These are phyloP conservation scores for Kwoniella shivajii DNA, from an alignment of 1,284 basidiomycete species.

Conservation along the genomic window DNA sequence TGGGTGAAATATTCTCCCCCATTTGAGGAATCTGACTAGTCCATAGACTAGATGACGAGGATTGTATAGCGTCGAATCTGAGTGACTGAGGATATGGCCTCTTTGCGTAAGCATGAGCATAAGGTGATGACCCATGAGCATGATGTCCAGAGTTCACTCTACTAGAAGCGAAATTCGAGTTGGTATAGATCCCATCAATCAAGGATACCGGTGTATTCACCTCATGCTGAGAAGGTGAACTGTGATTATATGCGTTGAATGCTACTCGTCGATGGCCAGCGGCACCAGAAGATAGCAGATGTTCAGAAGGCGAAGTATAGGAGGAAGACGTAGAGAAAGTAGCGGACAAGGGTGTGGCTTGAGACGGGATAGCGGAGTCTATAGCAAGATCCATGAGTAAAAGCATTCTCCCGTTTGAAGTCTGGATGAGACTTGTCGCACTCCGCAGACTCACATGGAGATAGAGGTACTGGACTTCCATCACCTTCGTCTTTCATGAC, in stretches of 20 bases:
- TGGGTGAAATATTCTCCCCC: too few species aligned
- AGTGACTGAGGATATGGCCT: conserved; percentile 6
- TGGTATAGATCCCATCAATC: background rate
- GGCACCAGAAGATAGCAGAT: background rate
- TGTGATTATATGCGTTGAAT: background rate
- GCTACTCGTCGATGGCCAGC: background rate
- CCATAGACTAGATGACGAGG: conserved; percentile 4
- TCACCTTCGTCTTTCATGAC: conserved; percentile 13
- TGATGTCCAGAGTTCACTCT: background rate
- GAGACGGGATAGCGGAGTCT: conserved; percentile 5
- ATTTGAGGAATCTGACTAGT: background rate
- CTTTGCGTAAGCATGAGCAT: conserved; percentile 16
- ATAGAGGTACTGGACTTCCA: conserved; percentile 1
- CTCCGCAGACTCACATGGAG: background rate
- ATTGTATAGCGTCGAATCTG: conserved; percentile 2
- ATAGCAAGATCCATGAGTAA: background rate
- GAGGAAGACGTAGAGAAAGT: conserved; percentile 5
- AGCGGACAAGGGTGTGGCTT: conserved; percentile 14
- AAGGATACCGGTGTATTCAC: background rate
- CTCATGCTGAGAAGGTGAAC: conserved; percentile 2
- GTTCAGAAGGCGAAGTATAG: conserved; percentile 4
- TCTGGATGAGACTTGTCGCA: too few species aligned
- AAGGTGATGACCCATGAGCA: conserved; percentile 10
- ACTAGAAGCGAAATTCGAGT: background rate
- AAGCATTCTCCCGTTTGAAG: background rate